Evolutionary conservation across 176 grass and related monocot genomes (phyloP).

Genomic region (Zea mays): DNA sequence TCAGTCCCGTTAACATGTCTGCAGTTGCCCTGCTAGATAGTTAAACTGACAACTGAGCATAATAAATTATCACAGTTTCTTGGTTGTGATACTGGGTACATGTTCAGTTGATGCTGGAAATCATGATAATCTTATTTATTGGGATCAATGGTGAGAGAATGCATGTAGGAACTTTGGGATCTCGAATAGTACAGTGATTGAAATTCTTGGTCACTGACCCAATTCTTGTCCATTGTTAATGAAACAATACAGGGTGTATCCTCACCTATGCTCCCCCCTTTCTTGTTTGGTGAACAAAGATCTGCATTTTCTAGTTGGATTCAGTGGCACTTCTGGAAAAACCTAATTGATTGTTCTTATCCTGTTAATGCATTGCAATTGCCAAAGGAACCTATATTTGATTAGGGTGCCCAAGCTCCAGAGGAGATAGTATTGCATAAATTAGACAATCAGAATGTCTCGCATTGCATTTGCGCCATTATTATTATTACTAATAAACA

Average conservation of each 20-base stretch:
- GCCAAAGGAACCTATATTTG: neutral
- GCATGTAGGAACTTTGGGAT: constrained; percentile 8
- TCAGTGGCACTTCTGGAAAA: neutral
- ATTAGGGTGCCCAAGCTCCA: constrained; percentile 1
- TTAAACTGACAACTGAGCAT: neutral
- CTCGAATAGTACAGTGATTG: neutral
- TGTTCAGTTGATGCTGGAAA: neutral
- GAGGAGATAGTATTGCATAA: constrained; percentile 13
- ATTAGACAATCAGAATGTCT: neutral
- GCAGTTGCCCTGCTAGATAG: neutral
- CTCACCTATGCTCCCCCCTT: constrained; percentile 14
- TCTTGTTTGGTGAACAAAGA: constrained; percentile 34
- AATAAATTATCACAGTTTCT: neutral
- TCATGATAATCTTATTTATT: neutral
- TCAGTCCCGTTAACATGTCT: constrained; percentile 8
- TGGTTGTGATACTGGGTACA: too few relatives aligned
- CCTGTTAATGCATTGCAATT: neutral
- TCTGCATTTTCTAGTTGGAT: constrained; percentile 26
- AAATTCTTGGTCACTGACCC: constrained; percentile 36
- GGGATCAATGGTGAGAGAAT: neutral
- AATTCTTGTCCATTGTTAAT: constrained; percentile 8
- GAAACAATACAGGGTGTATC: constrained; percentile 32
- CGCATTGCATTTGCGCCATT: neutral
- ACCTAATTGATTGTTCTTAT: neutral
- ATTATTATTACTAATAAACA: neutral